Evolutionary conservation across 495 filamentous ascomycete genomes (phyloP).

Genomic region (Evernia prunastri): DNA sequence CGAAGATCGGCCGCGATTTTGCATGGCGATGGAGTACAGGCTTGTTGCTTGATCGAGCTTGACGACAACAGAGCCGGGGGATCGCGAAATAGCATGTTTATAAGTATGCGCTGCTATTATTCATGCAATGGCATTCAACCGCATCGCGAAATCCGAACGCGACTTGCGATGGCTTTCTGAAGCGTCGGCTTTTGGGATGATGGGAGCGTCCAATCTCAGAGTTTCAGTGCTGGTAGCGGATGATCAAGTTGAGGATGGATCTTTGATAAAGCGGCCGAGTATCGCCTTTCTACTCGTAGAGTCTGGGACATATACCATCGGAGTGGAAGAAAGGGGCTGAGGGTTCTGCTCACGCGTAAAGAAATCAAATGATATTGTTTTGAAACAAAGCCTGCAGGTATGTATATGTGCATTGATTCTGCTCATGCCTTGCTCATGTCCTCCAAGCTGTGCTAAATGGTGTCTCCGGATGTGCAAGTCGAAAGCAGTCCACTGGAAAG

Average conservation of each 20-base stretch:
- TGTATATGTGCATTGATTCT: background rate
- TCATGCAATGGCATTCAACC: background rate
- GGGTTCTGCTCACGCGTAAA: background rate
- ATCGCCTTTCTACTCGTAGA: background rate
- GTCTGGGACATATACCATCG: background rate
- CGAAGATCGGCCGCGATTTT: background rate
- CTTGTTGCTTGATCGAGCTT: background rate
- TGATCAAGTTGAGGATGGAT: background rate
- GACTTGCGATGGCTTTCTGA: background rate
- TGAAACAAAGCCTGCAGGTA: background rate
- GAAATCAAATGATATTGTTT: background rate
- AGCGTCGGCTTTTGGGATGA: background rate
- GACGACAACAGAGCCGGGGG: background rate
- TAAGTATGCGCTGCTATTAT: background rate
- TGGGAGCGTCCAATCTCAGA: background rate
- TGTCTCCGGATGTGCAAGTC: background rate
- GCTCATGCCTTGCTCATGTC: background rate
- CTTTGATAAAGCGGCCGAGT: background rate
- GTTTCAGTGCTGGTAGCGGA: background rate
- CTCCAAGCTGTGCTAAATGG: constrained; percentile 3
- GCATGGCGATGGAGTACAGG: background rate
- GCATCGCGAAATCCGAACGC: background rate
- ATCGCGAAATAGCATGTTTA: background rate
- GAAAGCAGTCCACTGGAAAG: background rate
- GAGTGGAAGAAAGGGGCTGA: background rate